Conservation (phyloP, 2,329 filamentous ascomycete genomes). For the Dothistroma pini region DNA sequence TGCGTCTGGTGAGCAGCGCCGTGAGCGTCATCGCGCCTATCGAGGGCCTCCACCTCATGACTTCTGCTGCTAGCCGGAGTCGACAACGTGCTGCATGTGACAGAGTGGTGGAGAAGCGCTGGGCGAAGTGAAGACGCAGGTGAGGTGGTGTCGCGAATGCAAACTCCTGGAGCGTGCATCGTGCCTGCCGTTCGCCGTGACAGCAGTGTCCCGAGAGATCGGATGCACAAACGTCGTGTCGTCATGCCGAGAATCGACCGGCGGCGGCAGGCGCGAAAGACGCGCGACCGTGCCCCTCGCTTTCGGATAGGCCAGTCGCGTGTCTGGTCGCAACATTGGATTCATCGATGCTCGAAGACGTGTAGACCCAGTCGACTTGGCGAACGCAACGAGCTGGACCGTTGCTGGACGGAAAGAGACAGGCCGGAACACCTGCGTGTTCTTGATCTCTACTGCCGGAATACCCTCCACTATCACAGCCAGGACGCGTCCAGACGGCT, state of each 20-base stretch:
- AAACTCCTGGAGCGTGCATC: neutral
- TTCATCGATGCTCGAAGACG: neutral
- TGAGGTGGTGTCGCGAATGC: neutral
- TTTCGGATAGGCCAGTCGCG: neutral
- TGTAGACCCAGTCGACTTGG: neutral
- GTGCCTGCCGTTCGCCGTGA: neutral
- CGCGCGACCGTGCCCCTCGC: neutral
- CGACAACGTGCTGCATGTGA: neutral
- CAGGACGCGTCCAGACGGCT: conserved; percentile 4
- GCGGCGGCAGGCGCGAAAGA: neutral
- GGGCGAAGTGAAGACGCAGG: neutral
- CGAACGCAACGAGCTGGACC: neutral
- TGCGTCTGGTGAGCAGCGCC: neutral
- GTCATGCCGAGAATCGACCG: neutral
- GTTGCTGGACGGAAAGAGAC: neutral
- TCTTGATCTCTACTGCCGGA: neutral
- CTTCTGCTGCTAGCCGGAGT: neutral
- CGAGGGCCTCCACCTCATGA: neutral
- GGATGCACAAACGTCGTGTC: neutral
- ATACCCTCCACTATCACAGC: neutral
- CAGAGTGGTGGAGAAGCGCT: neutral
- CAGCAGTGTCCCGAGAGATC: neutral
- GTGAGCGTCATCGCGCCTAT: neutral
- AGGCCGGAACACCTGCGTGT: neutral
- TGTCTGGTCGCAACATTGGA: neutral